These are phyloP conservation scores for Capronia americana DNA, from an alignment of 2,329 filamentous ascomycete species.

Conservation along the genomic window DNA sequence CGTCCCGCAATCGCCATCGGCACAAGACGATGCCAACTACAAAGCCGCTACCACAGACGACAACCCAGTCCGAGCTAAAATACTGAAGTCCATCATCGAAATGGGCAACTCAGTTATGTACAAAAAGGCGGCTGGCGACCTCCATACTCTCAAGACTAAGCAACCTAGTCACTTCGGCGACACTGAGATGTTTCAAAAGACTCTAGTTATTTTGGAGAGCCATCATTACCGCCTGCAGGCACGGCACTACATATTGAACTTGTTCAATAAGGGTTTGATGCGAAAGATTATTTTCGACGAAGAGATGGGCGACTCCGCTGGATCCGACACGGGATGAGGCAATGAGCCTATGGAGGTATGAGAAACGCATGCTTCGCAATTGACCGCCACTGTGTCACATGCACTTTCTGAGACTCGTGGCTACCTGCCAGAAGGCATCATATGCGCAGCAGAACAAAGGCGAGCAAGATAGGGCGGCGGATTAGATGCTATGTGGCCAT, in stretches of 20 bases:
- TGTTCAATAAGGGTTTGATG: conserved; percentile 91
- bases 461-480: conserved; percentile 9
- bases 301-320: conserved; percentile 40
- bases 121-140: conserved; percentile 81
- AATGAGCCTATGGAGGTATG: background rate
- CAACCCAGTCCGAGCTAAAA: conserved; percentile 71
- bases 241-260: conserved; percentile 86
- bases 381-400: background rate
- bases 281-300: conserved; percentile 82
- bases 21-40: conserved; percentile 56
- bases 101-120: conserved; percentile 92
- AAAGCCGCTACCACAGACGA: conserved; percentile 66
- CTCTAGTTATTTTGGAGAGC: conserved; percentile 82
- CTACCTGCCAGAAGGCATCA: background rate
- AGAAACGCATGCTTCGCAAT: background rate
- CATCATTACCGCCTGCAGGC: conserved; percentile 89
- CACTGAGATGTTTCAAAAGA: conserved; percentile 79
- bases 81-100: conserved; percentile 83
- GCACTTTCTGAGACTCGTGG: background rate
- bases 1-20: conserved; percentile 49
- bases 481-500: conserved; percentile 1
- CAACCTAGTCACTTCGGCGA: conserved; percentile 77
- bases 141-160: conserved; percentile 74
- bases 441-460: background rate
- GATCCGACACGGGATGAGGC: conserved; percentile 35